Conservation (phyloP, 306 rosid genomes). For the Leucaena leucocephala region DNA sequence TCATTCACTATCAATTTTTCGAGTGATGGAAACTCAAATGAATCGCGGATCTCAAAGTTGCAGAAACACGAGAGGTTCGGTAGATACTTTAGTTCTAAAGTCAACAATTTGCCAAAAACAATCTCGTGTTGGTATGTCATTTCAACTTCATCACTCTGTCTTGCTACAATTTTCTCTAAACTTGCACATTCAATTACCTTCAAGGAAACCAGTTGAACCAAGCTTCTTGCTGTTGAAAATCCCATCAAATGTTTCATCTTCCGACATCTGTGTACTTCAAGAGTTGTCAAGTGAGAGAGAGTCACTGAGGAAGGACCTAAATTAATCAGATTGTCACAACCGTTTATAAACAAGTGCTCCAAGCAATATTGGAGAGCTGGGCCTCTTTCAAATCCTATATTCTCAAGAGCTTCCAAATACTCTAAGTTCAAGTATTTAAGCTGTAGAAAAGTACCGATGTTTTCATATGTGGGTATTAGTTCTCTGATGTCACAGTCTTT, state of each 20-base stretch:
- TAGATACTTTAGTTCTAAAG: slow-evolving; percentile 4
- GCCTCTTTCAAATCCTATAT: no score
- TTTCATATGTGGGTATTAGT: background rate
- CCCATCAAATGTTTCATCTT: background rate
- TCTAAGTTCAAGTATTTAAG: slow-evolving; percentile 6
- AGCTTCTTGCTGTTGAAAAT: slow-evolving; percentile 23
- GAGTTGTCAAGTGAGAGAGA: no score
- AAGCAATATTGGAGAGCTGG: no score
- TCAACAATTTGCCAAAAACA: slow-evolving; percentile 9
- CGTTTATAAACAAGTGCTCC: no score
- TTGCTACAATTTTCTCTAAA: slow-evolving; percentile 2
- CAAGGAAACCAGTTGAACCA: slow-evolving; percentile 27
- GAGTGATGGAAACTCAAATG: slow-evolving; percentile 28
- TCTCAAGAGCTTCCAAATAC: background rate
- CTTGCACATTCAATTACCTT: fast-evolving
- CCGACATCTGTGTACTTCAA: fast-evolving
- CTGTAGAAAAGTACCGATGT: background rate
- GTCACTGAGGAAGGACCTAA: no score
- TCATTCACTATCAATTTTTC: background rate
- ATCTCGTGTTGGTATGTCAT: background rate
- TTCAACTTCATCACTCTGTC: background rate
- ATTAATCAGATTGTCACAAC: no score
- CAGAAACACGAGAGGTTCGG: background rate
- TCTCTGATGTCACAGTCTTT: no score
- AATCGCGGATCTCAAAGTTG: background rate